A percentile compares a stretch with the other conserved stretches of the same genome.
Conservation (phyloP, 1,284 basidiomycete genomes). For the Ustilago crameri region DNA sequence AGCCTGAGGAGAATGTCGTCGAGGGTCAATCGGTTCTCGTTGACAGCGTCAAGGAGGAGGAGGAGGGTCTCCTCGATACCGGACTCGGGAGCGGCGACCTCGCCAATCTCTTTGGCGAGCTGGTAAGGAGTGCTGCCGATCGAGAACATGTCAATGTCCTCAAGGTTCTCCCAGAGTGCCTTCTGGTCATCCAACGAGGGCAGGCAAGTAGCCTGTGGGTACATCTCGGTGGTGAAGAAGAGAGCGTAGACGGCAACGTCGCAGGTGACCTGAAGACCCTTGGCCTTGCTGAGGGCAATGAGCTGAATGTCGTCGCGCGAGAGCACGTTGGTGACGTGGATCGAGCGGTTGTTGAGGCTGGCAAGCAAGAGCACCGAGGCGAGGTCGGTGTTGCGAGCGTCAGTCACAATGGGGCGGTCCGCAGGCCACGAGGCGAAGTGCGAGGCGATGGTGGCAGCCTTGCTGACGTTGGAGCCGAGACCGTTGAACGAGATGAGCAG, state of each 20-base stretch:
- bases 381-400: constrained; percentile 89
- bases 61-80: constrained; percentile 90
- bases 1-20: constrained; percentile 83
- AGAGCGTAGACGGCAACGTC: constrained; percentile 93
- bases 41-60: constrained; percentile 86
- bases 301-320: constrained; percentile 87
- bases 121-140: constrained; percentile 85
- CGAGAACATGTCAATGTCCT: constrained; percentile 89
- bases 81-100: constrained; percentile 77
- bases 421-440: constrained; percentile 91
- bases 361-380: constrained; percentile 93
- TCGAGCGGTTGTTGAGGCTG: constrained; percentile 85
- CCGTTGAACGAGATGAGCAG: constrained; percentile 62
- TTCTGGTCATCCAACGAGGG: constrained; percentile 83
- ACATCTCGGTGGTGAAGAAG: constrained; percentile 83
- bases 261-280: constrained; percentile 92
- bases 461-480: constrained; percentile 52
- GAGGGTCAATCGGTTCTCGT: constrained; percentile 81
- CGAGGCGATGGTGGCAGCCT: constrained; percentile 75
- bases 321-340: constrained; percentile 94
- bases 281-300: constrained; percentile 93
- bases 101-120: constrained; percentile 77
- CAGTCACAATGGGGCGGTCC: constrained; percentile 92
- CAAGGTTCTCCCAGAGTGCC: constrained; percentile 86
- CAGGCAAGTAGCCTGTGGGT: constrained; percentile 73